Evolutionary conservation across 2,329 filamentous ascomycete genomes (phyloP).

Genomic region (Ceratocystis albifundus): DNA sequence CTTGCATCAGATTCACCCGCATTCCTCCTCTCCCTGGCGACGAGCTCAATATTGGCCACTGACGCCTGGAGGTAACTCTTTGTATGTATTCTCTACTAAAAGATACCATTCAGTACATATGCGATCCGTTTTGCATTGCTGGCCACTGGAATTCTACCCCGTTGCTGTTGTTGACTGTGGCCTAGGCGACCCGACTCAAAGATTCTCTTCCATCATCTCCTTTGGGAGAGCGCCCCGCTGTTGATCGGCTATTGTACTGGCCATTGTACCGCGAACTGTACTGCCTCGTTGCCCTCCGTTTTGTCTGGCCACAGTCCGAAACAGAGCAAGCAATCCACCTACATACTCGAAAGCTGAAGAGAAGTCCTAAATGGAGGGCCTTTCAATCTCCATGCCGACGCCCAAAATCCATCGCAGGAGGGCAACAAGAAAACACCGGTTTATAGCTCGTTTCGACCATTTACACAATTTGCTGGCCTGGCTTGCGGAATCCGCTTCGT

Average conservation of each 20-base stretch:
- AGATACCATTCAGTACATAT: neutral
- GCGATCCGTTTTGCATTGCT: neutral
- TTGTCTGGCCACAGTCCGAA: slow-evolving; percentile 1
- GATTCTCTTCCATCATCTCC: slow-evolving; percentile 5
- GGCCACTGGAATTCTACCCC: slow-evolving; percentile 13
- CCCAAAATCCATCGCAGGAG: slow-evolving; percentile 4
- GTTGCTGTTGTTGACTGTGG: slow-evolving; percentile 12
- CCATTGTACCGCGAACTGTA: no score
- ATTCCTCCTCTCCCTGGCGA: slow-evolving; percentile 13
- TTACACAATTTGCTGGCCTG: neutral
- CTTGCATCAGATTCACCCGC: neutral
- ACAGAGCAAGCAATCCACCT: neutral
- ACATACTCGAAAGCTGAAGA: neutral
- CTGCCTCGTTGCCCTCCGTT: slow-evolving; percentile 3
- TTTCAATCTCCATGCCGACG: slow-evolving; percentile 9
- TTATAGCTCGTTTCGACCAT: neutral
- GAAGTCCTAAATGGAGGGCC: slow-evolving; percentile 1
- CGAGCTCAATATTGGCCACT: neutral
- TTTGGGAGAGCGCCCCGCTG: slow-evolving; percentile 8
- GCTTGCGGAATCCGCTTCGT: neutral
- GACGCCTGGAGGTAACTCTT: neutral
- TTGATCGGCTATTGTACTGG: neutral
- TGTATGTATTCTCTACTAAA: neutral
- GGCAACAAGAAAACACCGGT: slow-evolving; percentile 7
- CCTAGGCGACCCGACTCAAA: slow-evolving; percentile 11